Base-by-base conservation (phyloP, 164 flowering plant genomes). In the Nymphaea thermarum region DNA sequence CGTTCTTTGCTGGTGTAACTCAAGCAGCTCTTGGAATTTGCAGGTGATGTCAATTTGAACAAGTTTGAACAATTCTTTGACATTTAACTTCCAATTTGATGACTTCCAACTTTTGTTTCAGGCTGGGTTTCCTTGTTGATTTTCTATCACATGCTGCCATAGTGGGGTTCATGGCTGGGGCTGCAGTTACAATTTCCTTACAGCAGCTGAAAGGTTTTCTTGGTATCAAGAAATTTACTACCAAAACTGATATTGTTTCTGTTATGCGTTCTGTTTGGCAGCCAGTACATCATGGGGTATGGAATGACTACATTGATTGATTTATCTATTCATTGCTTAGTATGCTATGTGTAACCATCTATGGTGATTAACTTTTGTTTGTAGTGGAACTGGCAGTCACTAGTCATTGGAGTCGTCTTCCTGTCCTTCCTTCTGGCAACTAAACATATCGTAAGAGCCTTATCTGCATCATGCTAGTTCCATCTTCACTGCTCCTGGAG, bases 341-440 rank as follows among this genome's bases (percentile, higher is more conserved):
- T 45, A 45, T 45, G 53, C 5, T 45, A 45, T 45, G 11, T 25
- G 53, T 10, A 45, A 45, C 53, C 53, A 45, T 5, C 53, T 45
- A 45, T 45, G 7, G 7, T 45, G 7, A 5, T 45, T 2, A 5
- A 5, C 53, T 45, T 15, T 60, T 62, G 43, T 68, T 80, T 84
- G 79, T 88, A 94, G 98, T 94, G 98, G 98, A 91, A 91, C 78
- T 87, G 95, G 98, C 90, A 85, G 81, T 91, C 97, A 7, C 82
- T 94, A 73, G 60, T 88, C 60, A 89, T 94, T 14, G 96, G 91
- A 72, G 79, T 79, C 18, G 25, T 68, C 15, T 94, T 94, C 75
- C 73, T 94, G 66, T 73, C 72, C 60, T 89, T 94, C 82, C 93
- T 94, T 71, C 82, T 91, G 11, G 10, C 74, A 43, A 85, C 97